These are phyloP conservation scores for Rhodomyrtus psidioides DNA, from an alignment of 441 rosid species.

Conservation along the genomic window DNA sequence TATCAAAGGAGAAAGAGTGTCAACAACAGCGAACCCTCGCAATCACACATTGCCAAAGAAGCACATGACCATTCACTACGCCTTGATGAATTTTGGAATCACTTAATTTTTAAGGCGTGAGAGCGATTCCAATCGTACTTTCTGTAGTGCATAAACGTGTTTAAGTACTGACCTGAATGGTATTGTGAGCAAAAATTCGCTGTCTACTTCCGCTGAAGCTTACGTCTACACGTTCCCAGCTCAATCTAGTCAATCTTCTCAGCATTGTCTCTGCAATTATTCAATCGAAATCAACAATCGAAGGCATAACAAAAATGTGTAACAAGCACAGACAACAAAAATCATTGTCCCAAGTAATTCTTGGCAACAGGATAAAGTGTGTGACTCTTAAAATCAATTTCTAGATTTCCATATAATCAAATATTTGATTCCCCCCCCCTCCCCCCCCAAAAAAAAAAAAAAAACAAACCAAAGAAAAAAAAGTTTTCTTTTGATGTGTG, in stretches of 20 bases:
- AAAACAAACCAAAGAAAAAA: neutral
- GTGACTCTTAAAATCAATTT: neutral
- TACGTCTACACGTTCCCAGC: conserved; percentile 82
- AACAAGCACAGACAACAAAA: neutral
- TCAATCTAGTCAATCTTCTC: conserved; percentile 43
- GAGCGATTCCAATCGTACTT: neutral
- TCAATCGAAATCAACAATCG: neutral
- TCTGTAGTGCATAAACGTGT: neutral
- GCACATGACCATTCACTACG: neutral
- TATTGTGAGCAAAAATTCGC: conserved; percentile 58
- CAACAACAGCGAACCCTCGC: neutral
- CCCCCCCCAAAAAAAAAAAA: no score
- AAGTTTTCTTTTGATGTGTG: neutral
- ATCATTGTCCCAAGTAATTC: neutral
- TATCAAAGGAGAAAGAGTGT: neutral
- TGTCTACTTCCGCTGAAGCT: conserved; percentile 66
- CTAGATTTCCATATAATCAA: neutral
- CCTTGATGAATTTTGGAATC: neutral
- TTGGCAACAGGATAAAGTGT: neutral
- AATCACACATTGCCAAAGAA: neutral
- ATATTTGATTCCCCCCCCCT: neutral
- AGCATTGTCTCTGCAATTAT: conserved; percentile 63
- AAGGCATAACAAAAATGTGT: neutral
- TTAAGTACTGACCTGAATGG: conserved; percentile 59
- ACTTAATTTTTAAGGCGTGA: neutral